These are phyloP conservation scores for Ilyonectria sp. DNA, from an alignment of 2,329 filamentous ascomycete genomes.

Conservation along the genomic window DNA sequence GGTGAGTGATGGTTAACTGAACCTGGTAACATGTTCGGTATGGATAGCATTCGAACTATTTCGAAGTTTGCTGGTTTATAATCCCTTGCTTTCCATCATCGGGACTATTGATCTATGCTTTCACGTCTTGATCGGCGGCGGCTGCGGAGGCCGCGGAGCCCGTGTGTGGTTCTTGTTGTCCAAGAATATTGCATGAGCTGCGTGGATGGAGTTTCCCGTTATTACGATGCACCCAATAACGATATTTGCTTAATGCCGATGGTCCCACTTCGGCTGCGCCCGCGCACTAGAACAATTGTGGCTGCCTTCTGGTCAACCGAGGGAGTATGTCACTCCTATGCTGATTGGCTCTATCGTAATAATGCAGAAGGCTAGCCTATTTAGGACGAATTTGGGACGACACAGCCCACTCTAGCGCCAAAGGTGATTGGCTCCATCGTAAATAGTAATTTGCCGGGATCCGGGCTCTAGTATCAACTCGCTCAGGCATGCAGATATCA, in stretches of 20 bases:
- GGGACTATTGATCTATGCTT: neutral
- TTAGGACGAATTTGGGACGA: neutral
- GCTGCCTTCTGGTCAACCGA: neutral
- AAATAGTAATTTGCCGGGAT: neutral
- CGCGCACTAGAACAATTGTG: neutral
- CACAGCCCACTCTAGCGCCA: neutral
- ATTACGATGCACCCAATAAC: constrained; percentile 11
- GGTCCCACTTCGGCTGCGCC: neutral
- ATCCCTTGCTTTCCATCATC: neutral
- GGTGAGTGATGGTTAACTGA: too few species aligned
- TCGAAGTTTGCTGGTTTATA: too few species aligned
- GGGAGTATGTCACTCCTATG: neutral
- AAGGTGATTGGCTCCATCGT: neutral
- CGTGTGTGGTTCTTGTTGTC: neutral
- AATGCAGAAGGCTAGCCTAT: neutral
- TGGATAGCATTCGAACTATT: too few species aligned
- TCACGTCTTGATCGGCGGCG: neutral
- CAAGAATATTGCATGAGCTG: neutral
- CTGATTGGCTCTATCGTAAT: neutral
- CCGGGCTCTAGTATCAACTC: neutral
- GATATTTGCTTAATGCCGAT: neutral
- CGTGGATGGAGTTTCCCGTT: neutral
- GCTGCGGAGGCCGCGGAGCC: neutral
- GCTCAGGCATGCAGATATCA: neutral
- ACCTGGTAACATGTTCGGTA: too few species aligned